These are phyloP conservation scores for Blepharisma japonicum DNA, from an alignment of 73 alveolate species.

Conservation along the genomic window DNA sequence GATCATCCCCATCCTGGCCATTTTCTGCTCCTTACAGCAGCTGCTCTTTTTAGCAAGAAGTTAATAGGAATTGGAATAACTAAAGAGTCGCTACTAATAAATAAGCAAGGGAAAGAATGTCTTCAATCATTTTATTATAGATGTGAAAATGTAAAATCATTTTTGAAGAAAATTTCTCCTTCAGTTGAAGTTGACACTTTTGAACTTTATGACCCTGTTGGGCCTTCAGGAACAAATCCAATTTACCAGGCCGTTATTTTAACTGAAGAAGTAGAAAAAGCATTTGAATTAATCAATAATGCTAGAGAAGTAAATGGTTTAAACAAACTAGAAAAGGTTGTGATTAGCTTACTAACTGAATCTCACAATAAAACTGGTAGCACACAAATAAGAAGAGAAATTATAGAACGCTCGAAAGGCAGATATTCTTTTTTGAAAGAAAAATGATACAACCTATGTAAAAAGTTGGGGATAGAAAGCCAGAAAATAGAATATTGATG, in stretches of 20 bases:
- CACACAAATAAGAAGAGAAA: background rate
- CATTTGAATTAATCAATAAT: slow-evolving; percentile 45
- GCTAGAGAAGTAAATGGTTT: slow-evolving; percentile 33
- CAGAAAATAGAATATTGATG: background rate
- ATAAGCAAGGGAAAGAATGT: slow-evolving; percentile 41
- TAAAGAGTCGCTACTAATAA: slow-evolving; percentile 36
- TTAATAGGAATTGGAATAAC: slow-evolving; percentile 50
- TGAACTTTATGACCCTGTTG: slow-evolving; percentile 51
- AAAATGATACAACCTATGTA: background rate
- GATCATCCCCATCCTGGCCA: slow-evolving; percentile 65
- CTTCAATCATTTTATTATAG: slow-evolving; percentile 38
- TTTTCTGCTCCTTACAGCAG: slow-evolving; percentile 41
- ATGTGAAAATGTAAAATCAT: slow-evolving; percentile 35
- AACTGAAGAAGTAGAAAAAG: slow-evolving; percentile 54
- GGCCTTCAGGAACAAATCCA: slow-evolving; percentile 49
- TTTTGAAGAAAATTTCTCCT: slow-evolving; percentile 32
- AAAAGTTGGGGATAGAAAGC: background rate
- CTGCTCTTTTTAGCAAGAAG: slow-evolving; percentile 41
- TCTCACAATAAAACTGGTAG: background rate
- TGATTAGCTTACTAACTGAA: background rate
- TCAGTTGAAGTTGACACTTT: slow-evolving; percentile 39
- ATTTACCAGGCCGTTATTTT: slow-evolving; percentile 46
- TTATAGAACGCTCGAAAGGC: background rate
- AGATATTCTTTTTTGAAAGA: background rate
- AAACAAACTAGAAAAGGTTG: background rate